A percentile compares a stretch with the other conserved stretches of the same genome.
phyloP scores from a whole-genome alignment of 179 eudicot genomes.

The Beta macrorhiza region DNA sequence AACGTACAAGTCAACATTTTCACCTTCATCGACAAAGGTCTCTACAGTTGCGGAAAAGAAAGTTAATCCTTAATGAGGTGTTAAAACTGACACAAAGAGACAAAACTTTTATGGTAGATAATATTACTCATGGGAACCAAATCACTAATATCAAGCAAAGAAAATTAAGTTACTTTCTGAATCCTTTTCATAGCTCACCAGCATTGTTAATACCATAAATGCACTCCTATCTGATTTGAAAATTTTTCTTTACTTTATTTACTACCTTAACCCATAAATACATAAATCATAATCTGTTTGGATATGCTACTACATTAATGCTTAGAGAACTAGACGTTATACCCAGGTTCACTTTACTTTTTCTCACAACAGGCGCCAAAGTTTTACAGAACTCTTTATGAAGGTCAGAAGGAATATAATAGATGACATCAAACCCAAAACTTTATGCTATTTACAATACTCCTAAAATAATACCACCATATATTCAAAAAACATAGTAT shows the following conservation, averaged over 20 bases:
- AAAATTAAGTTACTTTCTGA: conserved; percentile 10
- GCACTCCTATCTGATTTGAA: conserved; percentile 5
- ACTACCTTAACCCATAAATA: conserved; percentile 10
- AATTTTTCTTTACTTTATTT: conserved; percentile 1
- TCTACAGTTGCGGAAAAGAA: not conserved
- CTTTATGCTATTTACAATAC: too few species aligned
- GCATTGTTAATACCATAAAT: conserved; percentile 20
- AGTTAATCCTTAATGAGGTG: not conserved
- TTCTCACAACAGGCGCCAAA: not conserved
- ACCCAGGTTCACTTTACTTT: not conserved
- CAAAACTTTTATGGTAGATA: conserved; percentile 18
- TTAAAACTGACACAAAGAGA: conserved; percentile 15
- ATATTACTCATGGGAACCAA: conserved; percentile 6
- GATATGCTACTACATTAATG: conserved; percentile 18
- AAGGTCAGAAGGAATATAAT: too few species aligned
- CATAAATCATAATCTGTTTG: conserved; percentile 18
- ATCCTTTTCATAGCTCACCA: conserved; percentile 6
- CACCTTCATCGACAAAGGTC: conserved; percentile 7
- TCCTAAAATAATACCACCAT: too few species aligned
- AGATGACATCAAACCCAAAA: too few species aligned
- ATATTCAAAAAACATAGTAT: too few species aligned
- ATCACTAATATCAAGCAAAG: conserved; percentile 10
- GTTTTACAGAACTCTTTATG: not conserved
- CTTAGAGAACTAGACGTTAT: conserved; percentile 8
- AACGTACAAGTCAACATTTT: conserved; percentile 5